Percentiles rank a stretch among this genome's conserved stretches.
Evolutionary conservation across 805 yeast genomes (phyloP).

Genomic region (Saccharomycopsis selenospora): DNA sequence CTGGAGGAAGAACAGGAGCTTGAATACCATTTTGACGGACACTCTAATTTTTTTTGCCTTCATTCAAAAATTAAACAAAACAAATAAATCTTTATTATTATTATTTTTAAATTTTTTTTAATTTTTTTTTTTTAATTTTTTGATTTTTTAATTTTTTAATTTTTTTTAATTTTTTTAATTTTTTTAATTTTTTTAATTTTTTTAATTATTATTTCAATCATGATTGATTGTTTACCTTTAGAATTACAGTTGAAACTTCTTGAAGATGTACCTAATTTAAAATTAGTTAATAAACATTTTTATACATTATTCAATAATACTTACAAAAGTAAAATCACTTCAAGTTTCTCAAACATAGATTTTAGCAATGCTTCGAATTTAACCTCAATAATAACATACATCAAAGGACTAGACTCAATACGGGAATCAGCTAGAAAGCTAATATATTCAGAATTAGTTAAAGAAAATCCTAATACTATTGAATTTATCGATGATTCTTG

Average conservation of each 20-base stretch:
- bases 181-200: no score
- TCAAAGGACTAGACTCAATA: constrained; percentile 34
- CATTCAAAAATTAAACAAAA: no score
- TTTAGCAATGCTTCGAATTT: constrained; percentile 35
- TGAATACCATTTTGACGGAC: no score
- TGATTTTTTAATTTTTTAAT: no score
- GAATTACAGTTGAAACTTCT: constrained; percentile 38
- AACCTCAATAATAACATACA: constrained; percentile 26
- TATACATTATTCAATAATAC: constrained; percentile 44
- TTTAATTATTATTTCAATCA: no score
- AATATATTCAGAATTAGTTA: constrained; percentile 17
- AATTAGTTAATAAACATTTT: constrained; percentile 36
- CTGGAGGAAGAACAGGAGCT: no score
- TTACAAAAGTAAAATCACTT: constrained; percentile 23
- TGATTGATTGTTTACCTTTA: constrained; percentile 30
- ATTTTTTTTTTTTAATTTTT: no score
- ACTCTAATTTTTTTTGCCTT: no score
- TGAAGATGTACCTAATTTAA: constrained; percentile 29
- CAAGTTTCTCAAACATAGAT: constrained; percentile 21
- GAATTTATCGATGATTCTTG: constrained; percentile 30
- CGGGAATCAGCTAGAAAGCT: constrained; percentile 27
- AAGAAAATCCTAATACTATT: neutral
- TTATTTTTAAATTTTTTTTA: no score
- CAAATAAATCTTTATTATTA: no score
- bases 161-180: no score